Percentiles rank a stretch among this genome's conserved stretches.
Conservation (phyloP, 2,329 filamentous ascomycete species). For the Thelonectria discophora region DNA sequence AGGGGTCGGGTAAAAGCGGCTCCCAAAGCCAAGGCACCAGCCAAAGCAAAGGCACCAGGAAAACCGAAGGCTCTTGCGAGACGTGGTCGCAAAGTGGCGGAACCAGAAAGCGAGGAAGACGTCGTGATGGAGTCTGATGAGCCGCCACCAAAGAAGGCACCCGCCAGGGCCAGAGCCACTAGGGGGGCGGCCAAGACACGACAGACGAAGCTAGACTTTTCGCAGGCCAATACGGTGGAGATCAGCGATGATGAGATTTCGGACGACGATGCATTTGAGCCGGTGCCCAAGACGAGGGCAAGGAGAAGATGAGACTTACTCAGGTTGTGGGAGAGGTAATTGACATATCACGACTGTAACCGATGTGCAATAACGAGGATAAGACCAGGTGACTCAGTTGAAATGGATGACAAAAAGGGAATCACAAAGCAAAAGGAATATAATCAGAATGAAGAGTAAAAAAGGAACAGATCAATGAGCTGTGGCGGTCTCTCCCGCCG, state of each 20-base stretch:
- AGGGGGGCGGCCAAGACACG: slow-evolving; percentile 38
- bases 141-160: slow-evolving; percentile 41
- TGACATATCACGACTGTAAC: too few species aligned
- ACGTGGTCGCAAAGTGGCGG: slow-evolving; percentile 50
- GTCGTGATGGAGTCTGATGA: slow-evolving; percentile 64
- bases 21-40: slow-evolving; percentile 48
- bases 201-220: slow-evolving; percentile 49
- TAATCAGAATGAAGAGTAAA: too few species aligned
- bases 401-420: too few species aligned
- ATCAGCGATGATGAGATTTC: slow-evolving; percentile 73
- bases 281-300: slow-evolving; percentile 50
- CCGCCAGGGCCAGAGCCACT: slow-evolving; percentile 28
- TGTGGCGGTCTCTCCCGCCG: too few species aligned
- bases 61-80: slow-evolving; percentile 54
- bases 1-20: slow-evolving; percentile 49
- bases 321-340: too few species aligned
- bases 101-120: slow-evolving; percentile 58
- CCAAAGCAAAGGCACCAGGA: slow-evolving; percentile 51
- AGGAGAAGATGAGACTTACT: slow-evolving; percentile 41
- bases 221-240: slow-evolving; percentile 61
- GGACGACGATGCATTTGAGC: slow-evolving; percentile 69
- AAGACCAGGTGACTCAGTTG: too few species aligned
- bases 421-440: too few species aligned
- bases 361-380: too few species aligned
- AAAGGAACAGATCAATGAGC: too few species aligned